Evolutionary conservation across 1,284 basidiomycete genomes (phyloP).

Genomic region (Trichosporon ovoides): DNA sequence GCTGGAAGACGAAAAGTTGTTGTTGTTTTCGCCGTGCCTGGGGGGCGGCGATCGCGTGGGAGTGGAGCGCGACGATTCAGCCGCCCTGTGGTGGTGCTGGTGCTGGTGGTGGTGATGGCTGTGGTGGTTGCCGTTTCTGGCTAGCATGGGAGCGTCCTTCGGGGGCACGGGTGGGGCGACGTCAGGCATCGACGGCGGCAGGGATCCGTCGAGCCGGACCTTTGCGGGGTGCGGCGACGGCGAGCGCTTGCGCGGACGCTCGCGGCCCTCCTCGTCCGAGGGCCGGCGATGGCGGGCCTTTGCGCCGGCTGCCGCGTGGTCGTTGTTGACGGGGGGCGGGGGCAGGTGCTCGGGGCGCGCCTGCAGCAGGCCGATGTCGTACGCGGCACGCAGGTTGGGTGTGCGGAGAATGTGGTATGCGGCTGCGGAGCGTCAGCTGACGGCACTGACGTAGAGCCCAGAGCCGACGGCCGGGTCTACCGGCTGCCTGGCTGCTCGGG

Average conservation of each 20-base stretch:
- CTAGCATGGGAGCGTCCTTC: background rate
- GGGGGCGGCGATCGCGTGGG: background rate
- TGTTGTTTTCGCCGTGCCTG: background rate
- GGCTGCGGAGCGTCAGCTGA: background rate
- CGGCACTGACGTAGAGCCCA: too few species aligned
- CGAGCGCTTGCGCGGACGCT: background rate
- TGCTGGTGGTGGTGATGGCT: background rate
- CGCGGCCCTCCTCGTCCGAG: background rate
- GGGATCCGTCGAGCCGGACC: background rate
- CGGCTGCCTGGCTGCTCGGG: too few species aligned
- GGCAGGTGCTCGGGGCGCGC: background rate
- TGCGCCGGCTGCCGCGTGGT: background rate
- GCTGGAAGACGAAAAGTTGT: background rate
- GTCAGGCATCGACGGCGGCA: too few species aligned
- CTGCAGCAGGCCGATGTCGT: constrained; percentile 2
- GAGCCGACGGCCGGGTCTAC: too few species aligned
- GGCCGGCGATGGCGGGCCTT: background rate
- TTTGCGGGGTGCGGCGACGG: background rate
- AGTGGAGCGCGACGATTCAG: too few species aligned
- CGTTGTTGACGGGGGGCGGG: background rate
- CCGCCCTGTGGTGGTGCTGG: too few species aligned
- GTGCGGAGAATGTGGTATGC: background rate
- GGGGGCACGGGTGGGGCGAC: background rate
- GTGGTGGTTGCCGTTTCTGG: background rate
- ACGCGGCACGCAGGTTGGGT: background rate